Percentiles rank a stretch among this genome's conserved stretches.
Evolutionary conservation across 129 eudicot genomes (phyloP).

Genomic region (Centella asiatica): DNA sequence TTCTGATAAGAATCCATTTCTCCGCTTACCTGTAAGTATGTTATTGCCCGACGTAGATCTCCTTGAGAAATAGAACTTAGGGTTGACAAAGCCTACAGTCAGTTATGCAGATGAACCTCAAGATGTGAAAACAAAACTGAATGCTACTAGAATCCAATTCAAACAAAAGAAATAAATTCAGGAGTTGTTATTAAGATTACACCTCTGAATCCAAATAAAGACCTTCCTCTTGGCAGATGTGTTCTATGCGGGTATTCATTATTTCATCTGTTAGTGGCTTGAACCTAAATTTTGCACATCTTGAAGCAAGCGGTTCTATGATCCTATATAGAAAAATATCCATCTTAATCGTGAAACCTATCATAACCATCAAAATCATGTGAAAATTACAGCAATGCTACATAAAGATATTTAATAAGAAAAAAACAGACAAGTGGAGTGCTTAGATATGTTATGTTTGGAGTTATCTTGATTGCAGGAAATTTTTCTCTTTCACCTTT

Average conservation of each 20-base stretch:
- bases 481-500: no score
- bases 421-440: no score
- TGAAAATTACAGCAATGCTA: background rate
- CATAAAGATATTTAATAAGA: no score
- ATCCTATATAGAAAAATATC: constrained; percentile 40
- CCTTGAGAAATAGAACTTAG: constrained; percentile 96
- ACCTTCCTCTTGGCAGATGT: constrained; percentile 83
- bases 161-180: background rate
- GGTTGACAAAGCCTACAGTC: constrained; percentile 74
- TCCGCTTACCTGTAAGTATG: constrained; percentile 76
- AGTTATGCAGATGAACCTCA: background rate
- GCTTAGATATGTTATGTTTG: no score
- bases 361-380: background rate
- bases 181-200: background rate
- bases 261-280: constrained; percentile 88
- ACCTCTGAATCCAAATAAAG: constrained; percentile 84
- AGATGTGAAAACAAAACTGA: background rate
- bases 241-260: constrained; percentile 65
- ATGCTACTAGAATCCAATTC: background rate
- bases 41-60: constrained; percentile 91
- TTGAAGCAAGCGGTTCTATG: constrained; percentile 97
- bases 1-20: no score
- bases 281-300: constrained; percentile 98
- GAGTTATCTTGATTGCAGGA: no score
- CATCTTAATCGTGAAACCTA: background rate